Base-by-base conservation (phyloP, 2,329 filamentous ascomycete species). In the Clonostachys byssicola region DNA sequence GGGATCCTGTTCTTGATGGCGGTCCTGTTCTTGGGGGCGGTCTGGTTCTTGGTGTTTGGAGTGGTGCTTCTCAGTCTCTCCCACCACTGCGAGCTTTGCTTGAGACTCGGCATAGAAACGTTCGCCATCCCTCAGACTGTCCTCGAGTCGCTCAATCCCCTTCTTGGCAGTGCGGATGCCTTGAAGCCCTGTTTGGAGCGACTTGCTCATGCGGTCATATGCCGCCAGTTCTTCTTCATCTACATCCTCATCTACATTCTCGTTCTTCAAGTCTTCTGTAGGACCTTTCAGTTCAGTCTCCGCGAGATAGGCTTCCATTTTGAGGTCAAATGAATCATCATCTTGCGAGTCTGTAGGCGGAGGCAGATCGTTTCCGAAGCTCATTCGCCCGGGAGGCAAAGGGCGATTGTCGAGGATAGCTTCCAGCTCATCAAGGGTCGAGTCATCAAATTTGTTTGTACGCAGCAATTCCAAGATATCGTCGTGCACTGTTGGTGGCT, bases 141-240 rank as follows among this genome's bases (percentile, higher is more conserved):
- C 70, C 56, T 82, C 76, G 7, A 84, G 65, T 10, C 77, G 70
- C 56, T 81, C 77, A 44, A 85, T 83, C 12, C 80, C 80, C 46
- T 74, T 70, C 52, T 77, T 80, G 17, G 77, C 77, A 13, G 70
- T 75, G 39, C 72, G 76, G 34, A 84, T 79, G 17, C 73, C 72
- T 33, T 70, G 60, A 6, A 81, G 63, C 5, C 74, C 76, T 14
- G 73, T 74, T 49, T 70, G 67, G n/a, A 84, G 63, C 0, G 70
- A 67, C 51, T 74, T 75, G 54, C 65, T 74, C 71, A 83, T 80
- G 46, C 75, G 70, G 43, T 71, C 69, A 42, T 72, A 68, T 12
- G 66, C 61, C 34, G 71, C 64, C 12, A 75, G 60, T 43, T 80
- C 71, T 43, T 61, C 68, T 49, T 57, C 62, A 12, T 30, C 52